Percentiles rank a stretch among this genome's conserved stretches.
Conservation (phyloP, 139 green algal species). For the Coccomyxa sp. region DNA sequence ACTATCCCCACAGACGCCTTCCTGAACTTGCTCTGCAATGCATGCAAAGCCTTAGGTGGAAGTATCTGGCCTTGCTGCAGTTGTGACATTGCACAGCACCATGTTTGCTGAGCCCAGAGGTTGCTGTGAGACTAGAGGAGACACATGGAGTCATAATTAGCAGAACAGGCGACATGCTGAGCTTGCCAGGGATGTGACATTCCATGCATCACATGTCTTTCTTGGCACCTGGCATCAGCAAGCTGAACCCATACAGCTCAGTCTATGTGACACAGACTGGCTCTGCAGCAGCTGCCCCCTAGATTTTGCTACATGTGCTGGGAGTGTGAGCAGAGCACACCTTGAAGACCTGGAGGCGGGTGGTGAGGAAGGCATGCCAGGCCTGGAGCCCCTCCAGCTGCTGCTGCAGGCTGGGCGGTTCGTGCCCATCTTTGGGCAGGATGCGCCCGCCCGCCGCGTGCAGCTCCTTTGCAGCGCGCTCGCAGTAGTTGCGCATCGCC, state of each 20-base stretch:
- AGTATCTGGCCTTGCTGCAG: too few relatives aligned
- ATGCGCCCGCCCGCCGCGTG: conserved; percentile 29
- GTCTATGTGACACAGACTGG: background rate
- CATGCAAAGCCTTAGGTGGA: too few relatives aligned
- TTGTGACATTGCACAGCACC: too few relatives aligned
- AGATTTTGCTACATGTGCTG: background rate
- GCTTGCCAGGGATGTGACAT: too few relatives aligned
- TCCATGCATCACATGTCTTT: too few relatives aligned
- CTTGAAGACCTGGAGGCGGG: conserved; percentile 61
- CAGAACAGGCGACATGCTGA: too few relatives aligned
- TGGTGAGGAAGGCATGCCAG: conserved; percentile 50
- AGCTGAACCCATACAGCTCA: too few relatives aligned
- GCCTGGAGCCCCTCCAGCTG: conserved; percentile 64
- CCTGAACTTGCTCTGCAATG: conserved; percentile 47
- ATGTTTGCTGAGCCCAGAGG: too few relatives aligned
- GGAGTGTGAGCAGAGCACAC: background rate
- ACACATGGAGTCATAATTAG: too few relatives aligned
- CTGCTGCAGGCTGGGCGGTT: conserved; percentile 32
- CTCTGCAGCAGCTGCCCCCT: background rate
- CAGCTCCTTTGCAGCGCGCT: conserved; percentile 50
- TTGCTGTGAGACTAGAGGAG: too few relatives aligned
- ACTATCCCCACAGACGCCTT: conserved; percentile 43
- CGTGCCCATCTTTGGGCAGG: background rate
- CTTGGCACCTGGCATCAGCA: too few relatives aligned
- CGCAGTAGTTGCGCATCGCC: conserved; percentile 54